Base-by-base conservation (phyloP, 2,329 filamentous ascomycete species). In the Alternaria sp. region DNA sequence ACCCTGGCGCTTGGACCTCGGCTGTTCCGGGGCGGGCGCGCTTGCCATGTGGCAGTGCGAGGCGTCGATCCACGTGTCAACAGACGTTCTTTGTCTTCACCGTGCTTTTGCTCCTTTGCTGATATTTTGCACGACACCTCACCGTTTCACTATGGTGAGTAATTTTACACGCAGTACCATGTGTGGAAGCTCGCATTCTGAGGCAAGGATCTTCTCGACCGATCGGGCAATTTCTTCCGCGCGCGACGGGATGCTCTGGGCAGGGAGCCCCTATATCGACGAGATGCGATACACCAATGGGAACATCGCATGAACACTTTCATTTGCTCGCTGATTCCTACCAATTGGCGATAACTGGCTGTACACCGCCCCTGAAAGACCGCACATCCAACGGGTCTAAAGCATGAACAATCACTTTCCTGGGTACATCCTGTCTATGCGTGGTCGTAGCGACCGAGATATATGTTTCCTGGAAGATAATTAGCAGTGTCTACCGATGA, bases 31-130 rank as follows among this genome's bases (percentile, higher is more conserved):
- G 23, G 26, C 49, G 29, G 31, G 29, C 44, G 53, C 46, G 48
- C 57, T 51, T 60, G 58, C 52, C 58, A 53, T 58, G 56, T 58
- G 56, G 56, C 56, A 58, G 44, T 50, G 41, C 39, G 17, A 26
- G 26, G 34, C 34, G 41, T 10, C 23, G 44, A 34, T 50, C 40
- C 36, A 41, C 44, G 44, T 55, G 42, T 49, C 36, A 34, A 39
- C 13, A 36, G 2, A 17, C 37, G 17, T 36, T 34, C 5, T 21
- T 37, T 28, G 10, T 17, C 9, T 49, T 54, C 28, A 54, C 34
- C 42, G 42, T 26, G 41, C 31, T 46, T 21, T 58, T 23, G 11
- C 13, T 31, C 17, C 24, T 41, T 5, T 54, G 9, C 11, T 11
- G 1, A 26, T 24, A 7, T 21, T 36, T 14, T 34, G 29, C 8